Evolutionary conservation across 495 filamentous ascomycete species (phyloP).

Genomic region (Hypoxylon subgilvum): DNA sequence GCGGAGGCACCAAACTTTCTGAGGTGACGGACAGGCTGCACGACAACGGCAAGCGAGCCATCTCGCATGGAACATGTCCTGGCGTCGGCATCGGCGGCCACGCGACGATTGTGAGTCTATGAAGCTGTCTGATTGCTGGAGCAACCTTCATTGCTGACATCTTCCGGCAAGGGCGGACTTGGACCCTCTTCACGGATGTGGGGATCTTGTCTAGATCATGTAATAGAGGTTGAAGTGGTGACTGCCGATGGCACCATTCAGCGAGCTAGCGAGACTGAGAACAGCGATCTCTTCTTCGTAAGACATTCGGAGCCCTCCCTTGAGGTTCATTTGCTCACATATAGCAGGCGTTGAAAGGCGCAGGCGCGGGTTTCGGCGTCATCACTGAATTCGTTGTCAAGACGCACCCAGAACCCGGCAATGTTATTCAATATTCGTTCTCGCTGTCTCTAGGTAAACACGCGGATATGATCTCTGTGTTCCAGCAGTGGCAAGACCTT

Average conservation of each 20-base stretch:
- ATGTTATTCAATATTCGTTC: slow-evolving; percentile 59
- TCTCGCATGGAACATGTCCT: slow-evolving; percentile 71
- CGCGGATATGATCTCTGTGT: slow-evolving; percentile 49
- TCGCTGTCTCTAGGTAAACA: slow-evolving; percentile 52
- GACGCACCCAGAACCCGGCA: slow-evolving; percentile 62
- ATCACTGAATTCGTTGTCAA: slow-evolving; percentile 67
- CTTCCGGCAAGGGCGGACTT: slow-evolving; percentile 51
- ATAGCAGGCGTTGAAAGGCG: slow-evolving; percentile 60
- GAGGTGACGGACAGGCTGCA: slow-evolving; percentile 66
- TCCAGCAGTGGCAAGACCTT: slow-evolving; percentile 51
- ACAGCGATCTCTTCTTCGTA: slow-evolving; percentile 66
- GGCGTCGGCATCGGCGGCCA: slow-evolving; percentile 75
- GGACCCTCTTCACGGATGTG: slow-evolving; percentile 64
- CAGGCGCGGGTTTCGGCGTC: slow-evolving; percentile 67
- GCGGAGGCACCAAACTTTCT: slow-evolving; percentile 66
- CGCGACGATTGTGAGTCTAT: slow-evolving; percentile 59
- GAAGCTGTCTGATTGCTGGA: background rate
- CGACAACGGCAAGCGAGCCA: slow-evolving; percentile 65
- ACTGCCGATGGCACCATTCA: slow-evolving; percentile 64
- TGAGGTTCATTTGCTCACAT: slow-evolving; percentile 13
- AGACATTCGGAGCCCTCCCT: slow-evolving; percentile 7
- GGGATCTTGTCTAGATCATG: slow-evolving; percentile 59
- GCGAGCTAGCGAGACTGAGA: slow-evolving; percentile 55
- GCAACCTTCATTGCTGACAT: slow-evolving; percentile 12
- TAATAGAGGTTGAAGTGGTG: slow-evolving; percentile 64